Base-by-base conservation (phyloP, 73 alveolate genomes). In the Breviolum minutum region DNA sequence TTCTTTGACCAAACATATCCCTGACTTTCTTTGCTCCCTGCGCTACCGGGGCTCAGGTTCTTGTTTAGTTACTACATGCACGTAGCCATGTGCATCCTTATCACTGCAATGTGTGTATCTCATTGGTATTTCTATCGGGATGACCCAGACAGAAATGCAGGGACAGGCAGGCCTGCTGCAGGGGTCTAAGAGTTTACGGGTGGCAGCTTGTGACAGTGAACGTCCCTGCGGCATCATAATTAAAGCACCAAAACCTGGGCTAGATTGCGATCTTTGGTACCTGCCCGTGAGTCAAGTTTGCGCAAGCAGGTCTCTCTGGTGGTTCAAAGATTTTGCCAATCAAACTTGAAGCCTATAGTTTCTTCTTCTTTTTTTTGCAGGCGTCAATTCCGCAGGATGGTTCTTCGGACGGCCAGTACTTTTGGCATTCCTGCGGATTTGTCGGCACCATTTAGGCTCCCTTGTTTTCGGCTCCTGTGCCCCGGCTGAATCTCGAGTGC, bases 41-140 rank as follows among this genome's bases (percentile, higher is more conserved):
- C 12, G 13, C 40, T 22, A 30, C 17, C 60, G 68, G 29, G 30
- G 22, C 83, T 20, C 22, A 90, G 96, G 96, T 90, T 90, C 64
- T 82, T 70, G 29, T 90, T 90, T 87, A 71, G 83, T 91, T 93
- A 93, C 92, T 81, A 93, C 69, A 27, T 93, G 82, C 98, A 93
- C 63, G 98, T 76, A 24, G 79, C 89, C 20, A 54, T 77, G 66
- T 93, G 89, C 82, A 93, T 93, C 19, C 63, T 91, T 14, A 63
- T 93, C 60, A 76, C 92, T 3, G 98, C 98, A 27, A 77, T 74
- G 89, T 93, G 98, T 30, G 98, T 93, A 60, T 93, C 98, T 14
- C 89, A 93, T 40, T 93, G 98, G 98, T 93, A 93, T 29, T 93
- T 93, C 92, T 93, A 76, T 60, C 90, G 98, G 82, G 87, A 93